Base-by-base conservation (phyloP, 2,329 filamentous ascomycete species). In the Cryphonectria radicalis region DNA sequence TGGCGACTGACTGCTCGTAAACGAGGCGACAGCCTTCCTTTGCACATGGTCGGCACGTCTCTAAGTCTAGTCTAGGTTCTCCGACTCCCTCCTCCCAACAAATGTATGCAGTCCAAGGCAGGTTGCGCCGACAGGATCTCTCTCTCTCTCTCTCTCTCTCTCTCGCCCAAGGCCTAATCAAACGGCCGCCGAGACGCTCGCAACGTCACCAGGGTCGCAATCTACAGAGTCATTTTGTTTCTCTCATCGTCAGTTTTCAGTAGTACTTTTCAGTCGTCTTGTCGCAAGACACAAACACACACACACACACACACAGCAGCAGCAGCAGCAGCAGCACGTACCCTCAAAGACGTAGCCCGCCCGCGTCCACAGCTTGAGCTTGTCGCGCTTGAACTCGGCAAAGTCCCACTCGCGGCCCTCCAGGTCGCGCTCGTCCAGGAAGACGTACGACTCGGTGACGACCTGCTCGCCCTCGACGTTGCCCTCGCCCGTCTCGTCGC, bases 321-420 rank as follows among this genome's bases (percentile, higher is more conserved):
- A 32, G 32, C 32, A 32, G 32, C 32, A 32, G 32, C 32, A 32
- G 32, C 14, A 35, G 8, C 57, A 76, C 77, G 77, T 67, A 83
- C 84, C 81, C 37, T 84, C 81, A 73, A 85, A 85, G 13, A 79
- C 78, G 74, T 84, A 84, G 66, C 84, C 84, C 42, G 82, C 83
- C n/a, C 86, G 80, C 6, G 86, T 85, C 88, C 87, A 90, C 4
- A 77, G 70, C 69, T 79, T 79, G 82, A 90, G 82, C 83, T 94
- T 97, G 73, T 96, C 91, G 76, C 86, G 85, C 73, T 91, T 89
- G 79, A 98, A 98, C 74, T 92, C 89, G 64, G 91, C 90, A 82
- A 94, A 96, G 79, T 97, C 93, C 95, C 95, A 98, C 80, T 97
- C 94, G 32, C 83, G 81, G 43, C 88, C 84, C 80, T 97, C 93